These are phyloP conservation scores for Nemophila menziesii DNA, from an alignment of 257 asterid genomes.

Conservation along the genomic window DNA sequence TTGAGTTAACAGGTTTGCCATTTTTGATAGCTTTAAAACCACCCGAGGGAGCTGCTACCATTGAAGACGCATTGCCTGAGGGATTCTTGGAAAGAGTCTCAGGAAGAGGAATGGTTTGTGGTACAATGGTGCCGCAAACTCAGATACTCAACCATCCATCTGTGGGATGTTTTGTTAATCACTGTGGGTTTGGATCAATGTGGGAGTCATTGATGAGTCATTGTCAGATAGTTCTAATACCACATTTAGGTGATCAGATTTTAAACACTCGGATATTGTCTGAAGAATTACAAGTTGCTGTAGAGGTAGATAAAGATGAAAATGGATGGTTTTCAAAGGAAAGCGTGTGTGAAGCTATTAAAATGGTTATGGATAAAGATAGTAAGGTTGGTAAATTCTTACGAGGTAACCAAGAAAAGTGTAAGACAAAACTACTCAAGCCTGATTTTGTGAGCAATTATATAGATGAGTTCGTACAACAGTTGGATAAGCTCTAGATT, in stretches of 20 bases:
- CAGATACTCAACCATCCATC: slow-evolving; percentile 55
- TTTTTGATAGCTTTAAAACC: slow-evolving; percentile 52
- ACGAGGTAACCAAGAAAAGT: slow-evolving; percentile 41
- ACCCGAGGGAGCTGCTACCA: slow-evolving; percentile 37
- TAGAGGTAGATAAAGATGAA: slow-evolving; percentile 62
- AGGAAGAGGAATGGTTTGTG: slow-evolving; percentile 44
- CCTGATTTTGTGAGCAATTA: slow-evolving; percentile 37
- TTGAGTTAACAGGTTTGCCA: slow-evolving; percentile 62
- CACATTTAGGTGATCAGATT: slow-evolving; percentile 57
- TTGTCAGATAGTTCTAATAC: slow-evolving; percentile 54
- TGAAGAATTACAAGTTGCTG: slow-evolving; percentile 60
- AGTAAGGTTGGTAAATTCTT: slow-evolving; percentile 35
- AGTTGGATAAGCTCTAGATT: slow-evolving; percentile 33
- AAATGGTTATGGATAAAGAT: slow-evolving; percentile 40
- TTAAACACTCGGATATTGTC: slow-evolving; percentile 56
- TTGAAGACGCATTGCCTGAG: slow-evolving; percentile 63
- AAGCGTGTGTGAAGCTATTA: slow-evolving; percentile 44
- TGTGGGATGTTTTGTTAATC: slow-evolving; percentile 82
- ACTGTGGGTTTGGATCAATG: slow-evolving; percentile 84
- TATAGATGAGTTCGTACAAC: slow-evolving; percentile 34
- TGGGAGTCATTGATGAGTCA: slow-evolving; percentile 77
- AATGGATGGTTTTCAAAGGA: slow-evolving; percentile 56
- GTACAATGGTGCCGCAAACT: slow-evolving; percentile 66
- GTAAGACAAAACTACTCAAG: slow-evolving; percentile 31
- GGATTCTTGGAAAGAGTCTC: slow-evolving; percentile 52